Base-by-base conservation (phyloP, 257 asterid species). In the Coffea eugenioides region DNA sequence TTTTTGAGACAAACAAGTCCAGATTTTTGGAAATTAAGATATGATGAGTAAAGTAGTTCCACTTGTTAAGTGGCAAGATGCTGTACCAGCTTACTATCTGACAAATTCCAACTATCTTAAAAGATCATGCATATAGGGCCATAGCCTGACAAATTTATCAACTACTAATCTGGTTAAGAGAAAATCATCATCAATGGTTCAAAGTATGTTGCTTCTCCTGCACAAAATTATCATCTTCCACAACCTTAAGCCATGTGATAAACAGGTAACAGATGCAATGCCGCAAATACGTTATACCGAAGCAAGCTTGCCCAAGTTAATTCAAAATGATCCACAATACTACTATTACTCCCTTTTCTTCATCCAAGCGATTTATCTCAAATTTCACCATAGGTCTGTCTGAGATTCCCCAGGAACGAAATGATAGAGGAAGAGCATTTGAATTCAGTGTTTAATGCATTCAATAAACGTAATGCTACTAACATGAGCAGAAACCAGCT, bases 401-500 rank as follows among this genome's bases (percentile, higher is more conserved):
- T 18, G 39, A 67, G 70, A 75, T 11, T 57, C 67, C n/a, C 48
- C 49, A 23, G 23, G 8, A 57, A 57, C 39, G 20, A 39, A n/a
- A 21, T 21, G 6, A 46, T 59, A 75, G 2, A 20, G 20, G 51
- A 43, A 54, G 54, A 61, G 39, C 61, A 39, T 36, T 21, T 27
- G 25, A 74, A 71, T 56, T 27, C 27, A 56, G 46, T 61, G 14
- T 46, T 31, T 23, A 46, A 72, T 73, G 45, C 73, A 49, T 62
- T 34, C 64, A 16, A 36, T 31, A 80, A 80, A 66, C 43, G 64
- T n/a, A 51, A 27, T 43, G 48, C 74, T 34, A 68, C 41, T n/a
- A 65, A 71, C 74, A 77, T 25, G 78, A 49, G 41, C 41, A 71
- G 56, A 27, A 36, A 82, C 45, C 10, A 16, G 54, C 59, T 23